phyloP scores from a whole-genome alignment of 176 grass and related monocot species.

The Aechmea fasciata region DNA sequence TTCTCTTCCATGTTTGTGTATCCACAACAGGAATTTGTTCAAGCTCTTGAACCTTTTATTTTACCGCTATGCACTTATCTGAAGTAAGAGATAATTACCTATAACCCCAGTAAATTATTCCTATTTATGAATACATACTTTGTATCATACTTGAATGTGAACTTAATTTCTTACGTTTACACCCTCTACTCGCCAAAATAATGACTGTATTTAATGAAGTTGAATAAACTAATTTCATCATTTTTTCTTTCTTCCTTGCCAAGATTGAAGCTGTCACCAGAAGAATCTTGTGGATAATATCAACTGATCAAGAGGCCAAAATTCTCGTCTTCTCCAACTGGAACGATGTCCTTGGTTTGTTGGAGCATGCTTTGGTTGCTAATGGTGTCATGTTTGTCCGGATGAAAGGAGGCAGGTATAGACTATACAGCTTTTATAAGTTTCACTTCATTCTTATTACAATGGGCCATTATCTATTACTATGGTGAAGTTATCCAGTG shows the following conservation, averaged over 20 bases:
- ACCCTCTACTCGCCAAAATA: too few species aligned
- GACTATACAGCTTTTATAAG: neutral
- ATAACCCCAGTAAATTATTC: too few species aligned
- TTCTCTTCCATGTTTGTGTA: neutral
- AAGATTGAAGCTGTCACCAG: slow-evolving; percentile 88
- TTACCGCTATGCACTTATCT: too few species aligned
- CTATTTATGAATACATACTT: too few species aligned
- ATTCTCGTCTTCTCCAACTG: slow-evolving; percentile 95
- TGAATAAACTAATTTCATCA: neutral
- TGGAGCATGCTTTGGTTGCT: slow-evolving; percentile 71
- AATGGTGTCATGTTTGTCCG: slow-evolving; percentile 69
- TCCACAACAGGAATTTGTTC: neutral
- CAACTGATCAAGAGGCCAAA: slow-evolving; percentile 53
- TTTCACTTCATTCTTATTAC: neutral
- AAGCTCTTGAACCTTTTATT: too few species aligned
- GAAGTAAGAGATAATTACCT: too few species aligned
- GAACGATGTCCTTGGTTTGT: slow-evolving; percentile 87
- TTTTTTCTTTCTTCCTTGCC: slow-evolving; percentile 19
- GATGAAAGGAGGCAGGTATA: slow-evolving; percentile 98
- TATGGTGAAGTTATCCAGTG: slow-evolving; percentile 6
- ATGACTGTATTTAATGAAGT: too few species aligned
- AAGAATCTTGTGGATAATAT: slow-evolving; percentile 79
- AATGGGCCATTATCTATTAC: slow-evolving; percentile 3
- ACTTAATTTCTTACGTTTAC: too few species aligned
- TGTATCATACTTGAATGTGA: too few species aligned